phyloP scores from a whole-genome alignment of 2,329 filamentous ascomycete genomes.

The Colletotrichum karsti region DNA sequence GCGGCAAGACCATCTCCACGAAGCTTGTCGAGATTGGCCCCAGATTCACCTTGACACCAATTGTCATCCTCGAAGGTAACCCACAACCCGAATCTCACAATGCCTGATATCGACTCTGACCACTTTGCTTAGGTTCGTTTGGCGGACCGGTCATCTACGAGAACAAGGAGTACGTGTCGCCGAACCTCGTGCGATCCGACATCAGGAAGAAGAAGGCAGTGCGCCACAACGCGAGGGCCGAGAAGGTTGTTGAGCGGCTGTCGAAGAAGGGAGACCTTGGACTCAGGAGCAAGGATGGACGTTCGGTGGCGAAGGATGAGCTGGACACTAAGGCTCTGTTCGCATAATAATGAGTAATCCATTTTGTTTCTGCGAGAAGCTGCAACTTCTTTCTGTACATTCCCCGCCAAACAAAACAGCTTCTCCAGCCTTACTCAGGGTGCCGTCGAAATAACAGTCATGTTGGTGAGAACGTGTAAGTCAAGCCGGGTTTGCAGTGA shows the following conservation, averaged over 20 bases:
- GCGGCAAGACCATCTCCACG: conserved; percentile 74
- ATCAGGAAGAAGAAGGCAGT: conserved; percentile 79
- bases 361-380: conserved; percentile 1
- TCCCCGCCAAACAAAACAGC: neutral
- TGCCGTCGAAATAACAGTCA: neutral
- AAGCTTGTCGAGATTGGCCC: conserved; percentile 93
- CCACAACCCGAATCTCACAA: conserved; percentile 36
- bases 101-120: too few species aligned
- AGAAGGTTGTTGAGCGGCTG: conserved; percentile 76
- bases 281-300: conserved; percentile 72
- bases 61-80: neutral
- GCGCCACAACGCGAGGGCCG: conserved; percentile 79
- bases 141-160: conserved; percentile 97
- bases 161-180: conserved; percentile 96
- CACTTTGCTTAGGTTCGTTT: conserved; percentile 59
- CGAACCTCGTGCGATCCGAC: conserved; percentile 92
- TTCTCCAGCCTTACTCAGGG: neutral
- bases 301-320: conserved; percentile 69
- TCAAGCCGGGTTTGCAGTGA: neutral
- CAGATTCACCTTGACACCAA: conserved; percentile 86
- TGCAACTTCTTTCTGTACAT: neutral
- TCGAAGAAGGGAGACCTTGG: conserved; percentile 82
- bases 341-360: conserved; percentile 55
- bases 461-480: neutral
- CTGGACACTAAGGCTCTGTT: conserved; percentile 83